Evolutionary conservation across 345 rosid species (phyloP).

Genomic region (Ceriops tagal): DNA sequence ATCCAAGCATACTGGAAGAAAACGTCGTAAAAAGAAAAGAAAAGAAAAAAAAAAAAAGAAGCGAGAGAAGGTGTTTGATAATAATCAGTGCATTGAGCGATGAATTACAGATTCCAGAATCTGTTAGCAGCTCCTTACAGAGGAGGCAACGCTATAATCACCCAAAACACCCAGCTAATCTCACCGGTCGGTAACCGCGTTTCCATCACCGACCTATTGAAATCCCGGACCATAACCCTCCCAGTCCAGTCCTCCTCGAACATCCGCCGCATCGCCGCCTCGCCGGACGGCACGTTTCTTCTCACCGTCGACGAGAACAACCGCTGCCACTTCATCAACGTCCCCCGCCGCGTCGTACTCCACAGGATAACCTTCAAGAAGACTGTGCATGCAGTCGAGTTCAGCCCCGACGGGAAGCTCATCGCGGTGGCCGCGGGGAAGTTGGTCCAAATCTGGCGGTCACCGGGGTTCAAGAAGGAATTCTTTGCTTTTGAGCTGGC

Average conservation of each 20-base stretch:
- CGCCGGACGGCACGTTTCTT: conserved; percentile 73
- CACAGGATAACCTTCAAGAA: conserved; percentile 67
- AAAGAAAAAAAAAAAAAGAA: too few relatives aligned
- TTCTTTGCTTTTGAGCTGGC: conserved; percentile 66
- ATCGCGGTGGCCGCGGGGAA: conserved; percentile 83
- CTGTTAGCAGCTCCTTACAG: conserved; percentile 87
- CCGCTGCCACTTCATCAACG: conserved; percentile 78
- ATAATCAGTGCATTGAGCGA: conserved; percentile 11
- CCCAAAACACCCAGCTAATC: conserved; percentile 59
- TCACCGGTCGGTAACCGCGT: conserved; percentile 91
- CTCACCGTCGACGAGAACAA: conserved; percentile 71
- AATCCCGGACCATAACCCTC: conserved; percentile 66
- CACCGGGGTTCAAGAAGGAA: conserved; percentile 75
- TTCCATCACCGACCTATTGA: conserved; percentile 78
- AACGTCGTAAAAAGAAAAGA: too few relatives aligned
- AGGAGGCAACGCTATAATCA: conserved; percentile 72
- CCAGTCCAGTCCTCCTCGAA: conserved; percentile 62
- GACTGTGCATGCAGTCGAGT: conserved; percentile 52
- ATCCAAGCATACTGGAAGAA: conserved; percentile 4
- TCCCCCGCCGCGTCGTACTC: conserved; percentile 66
- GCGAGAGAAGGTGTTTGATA: too few relatives aligned
- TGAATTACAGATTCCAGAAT: conserved; percentile 86
- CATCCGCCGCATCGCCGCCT: conserved; percentile 68
- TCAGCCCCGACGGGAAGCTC: conserved; percentile 72
- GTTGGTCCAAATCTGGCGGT: conserved; percentile 79